Conservation (phyloP, 2,329 filamentous ascomycete species). For the Fusarium secorum region DNA sequence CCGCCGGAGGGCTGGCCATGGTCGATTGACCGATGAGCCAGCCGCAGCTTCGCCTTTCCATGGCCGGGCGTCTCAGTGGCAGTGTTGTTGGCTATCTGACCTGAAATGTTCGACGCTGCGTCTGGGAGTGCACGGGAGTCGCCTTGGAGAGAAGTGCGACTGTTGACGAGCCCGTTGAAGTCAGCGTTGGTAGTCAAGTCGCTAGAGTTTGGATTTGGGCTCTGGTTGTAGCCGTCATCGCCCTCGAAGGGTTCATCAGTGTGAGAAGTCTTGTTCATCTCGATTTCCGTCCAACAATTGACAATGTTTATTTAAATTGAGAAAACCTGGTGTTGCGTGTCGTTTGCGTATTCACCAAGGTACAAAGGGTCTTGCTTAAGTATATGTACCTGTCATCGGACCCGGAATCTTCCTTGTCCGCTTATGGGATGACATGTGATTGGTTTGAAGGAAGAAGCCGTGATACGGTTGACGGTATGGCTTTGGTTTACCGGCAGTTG, state of each 20-base stretch:
- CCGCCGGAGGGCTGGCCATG: background rate
- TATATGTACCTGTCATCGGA: background rate
- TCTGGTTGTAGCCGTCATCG: background rate
- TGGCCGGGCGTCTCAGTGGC: fast-evolving
- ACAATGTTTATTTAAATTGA: background rate
- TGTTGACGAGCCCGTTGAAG: background rate
- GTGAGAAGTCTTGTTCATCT: background rate
- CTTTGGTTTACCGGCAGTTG: background rate
- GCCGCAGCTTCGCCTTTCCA: background rate
- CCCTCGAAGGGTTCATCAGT: background rate
- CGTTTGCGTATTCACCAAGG: background rate
- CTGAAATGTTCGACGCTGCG: background rate
- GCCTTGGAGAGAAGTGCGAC: background rate
- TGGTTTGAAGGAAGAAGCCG: background rate
- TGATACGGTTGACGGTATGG: background rate
- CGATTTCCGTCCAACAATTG: background rate
- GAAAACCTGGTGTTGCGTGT: background rate
- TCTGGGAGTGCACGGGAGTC: background rate
- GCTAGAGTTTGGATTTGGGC: background rate
- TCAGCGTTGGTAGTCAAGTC: background rate
- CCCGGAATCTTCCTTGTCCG: background rate
- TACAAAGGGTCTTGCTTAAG: no score
- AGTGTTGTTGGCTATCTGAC: background rate
- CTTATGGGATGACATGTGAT: background rate
- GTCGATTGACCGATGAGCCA: background rate